A percentile compares a stretch with the other conserved stretches of the same genome.
Conservation (phyloP, 352 stramenopile genomes). For the Phytophthora ramorum region DNA sequence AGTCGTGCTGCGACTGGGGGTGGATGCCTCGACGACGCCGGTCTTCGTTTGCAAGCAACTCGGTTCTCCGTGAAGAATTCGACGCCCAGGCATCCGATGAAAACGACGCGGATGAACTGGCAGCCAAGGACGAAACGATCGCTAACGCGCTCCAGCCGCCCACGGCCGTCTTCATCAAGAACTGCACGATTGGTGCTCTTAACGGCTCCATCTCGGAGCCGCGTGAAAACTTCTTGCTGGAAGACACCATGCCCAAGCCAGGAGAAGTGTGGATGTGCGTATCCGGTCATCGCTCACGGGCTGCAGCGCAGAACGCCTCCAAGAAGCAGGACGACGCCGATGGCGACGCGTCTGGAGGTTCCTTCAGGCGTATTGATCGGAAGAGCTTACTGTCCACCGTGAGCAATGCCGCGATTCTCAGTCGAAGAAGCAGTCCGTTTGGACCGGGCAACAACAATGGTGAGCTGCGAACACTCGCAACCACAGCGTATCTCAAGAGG, state of each 20-base stretch:
- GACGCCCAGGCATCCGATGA: slow-evolving; percentile 7
- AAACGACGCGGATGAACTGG: slow-evolving; percentile 2
- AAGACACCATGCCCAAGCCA: slow-evolving; percentile 81
- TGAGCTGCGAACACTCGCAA: slow-evolving; percentile 43
- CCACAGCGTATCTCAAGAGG: slow-evolving; percentile 47
- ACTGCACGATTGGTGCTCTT: slow-evolving; percentile 60
- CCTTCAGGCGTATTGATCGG: slow-evolving; percentile 10
- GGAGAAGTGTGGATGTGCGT: slow-evolving; percentile 81
- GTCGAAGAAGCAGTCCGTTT: slow-evolving; percentile 43
- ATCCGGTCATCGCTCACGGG: slow-evolving; percentile 56
- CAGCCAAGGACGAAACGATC: slow-evolving; percentile 21
- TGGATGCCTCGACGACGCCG: slow-evolving; percentile 18
- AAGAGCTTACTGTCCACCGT: slow-evolving; percentile 34
- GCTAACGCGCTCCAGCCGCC: slow-evolving; percentile 15
- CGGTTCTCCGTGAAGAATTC: slow-evolving; percentile 24
- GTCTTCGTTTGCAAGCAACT: slow-evolving; percentile 3
- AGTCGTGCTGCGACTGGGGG: slow-evolving; percentile 56
- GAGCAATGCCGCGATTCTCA: slow-evolving; percentile 33
- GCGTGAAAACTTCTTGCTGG: slow-evolving; percentile 66
- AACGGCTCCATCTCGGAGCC: slow-evolving; percentile 45
- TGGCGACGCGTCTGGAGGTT: background rate
- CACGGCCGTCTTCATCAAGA: slow-evolving; percentile 57
- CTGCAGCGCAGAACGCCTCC: slow-evolving; percentile 35
- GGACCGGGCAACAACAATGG: slow-evolving; percentile 24
- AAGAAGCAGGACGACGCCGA: slow-evolving; percentile 37